These are phyloP conservation scores for Metschnikowia koreensis DNA, from an alignment of 805 yeast genomes.

Conservation along the genomic window DNA sequence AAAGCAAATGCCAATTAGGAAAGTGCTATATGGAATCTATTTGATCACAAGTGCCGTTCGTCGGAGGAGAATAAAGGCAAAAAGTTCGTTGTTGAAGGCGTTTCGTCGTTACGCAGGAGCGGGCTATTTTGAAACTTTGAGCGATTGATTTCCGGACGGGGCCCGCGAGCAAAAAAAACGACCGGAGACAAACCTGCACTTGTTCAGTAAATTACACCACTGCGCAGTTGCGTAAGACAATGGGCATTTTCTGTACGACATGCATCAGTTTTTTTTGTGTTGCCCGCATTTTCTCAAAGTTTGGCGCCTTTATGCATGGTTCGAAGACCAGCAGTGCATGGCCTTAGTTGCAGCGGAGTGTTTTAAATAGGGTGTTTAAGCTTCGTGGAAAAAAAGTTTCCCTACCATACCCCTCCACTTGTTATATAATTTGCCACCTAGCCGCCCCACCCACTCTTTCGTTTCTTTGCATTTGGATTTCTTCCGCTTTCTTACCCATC, in stretches of 20 bases:
- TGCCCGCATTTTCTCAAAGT: conserved; percentile 4
- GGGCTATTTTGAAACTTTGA: background rate
- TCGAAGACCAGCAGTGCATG: conserved; percentile 9
- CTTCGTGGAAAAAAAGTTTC: background rate
- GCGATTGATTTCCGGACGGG: background rate
- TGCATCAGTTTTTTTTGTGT: conserved; percentile 1
- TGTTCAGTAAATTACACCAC: background rate
- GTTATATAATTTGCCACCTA: background rate
- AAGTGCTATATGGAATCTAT: background rate
- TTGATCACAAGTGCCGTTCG: background rate
- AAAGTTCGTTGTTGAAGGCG: background rate
- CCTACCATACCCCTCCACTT: background rate
- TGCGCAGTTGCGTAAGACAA: background rate
- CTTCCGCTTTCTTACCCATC: background rate
- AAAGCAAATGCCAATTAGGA: background rate
- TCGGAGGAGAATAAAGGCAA: background rate
- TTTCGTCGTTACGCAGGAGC: background rate
- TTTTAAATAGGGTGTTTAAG: background rate
- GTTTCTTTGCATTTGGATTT: background rate
- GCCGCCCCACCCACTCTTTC: background rate
- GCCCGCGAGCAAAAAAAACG: background rate
- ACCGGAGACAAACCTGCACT: conserved; percentile 1
- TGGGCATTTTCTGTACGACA: conserved; percentile 8
- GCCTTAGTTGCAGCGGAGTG: conserved; percentile 7
- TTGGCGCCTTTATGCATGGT: conserved; percentile 12